Evolutionary conservation across 2,329 filamentous ascomycete species (phyloP), one percentile per base, ranked within the genome.

Genomic region (Hypomyces rosellus): DNA sequence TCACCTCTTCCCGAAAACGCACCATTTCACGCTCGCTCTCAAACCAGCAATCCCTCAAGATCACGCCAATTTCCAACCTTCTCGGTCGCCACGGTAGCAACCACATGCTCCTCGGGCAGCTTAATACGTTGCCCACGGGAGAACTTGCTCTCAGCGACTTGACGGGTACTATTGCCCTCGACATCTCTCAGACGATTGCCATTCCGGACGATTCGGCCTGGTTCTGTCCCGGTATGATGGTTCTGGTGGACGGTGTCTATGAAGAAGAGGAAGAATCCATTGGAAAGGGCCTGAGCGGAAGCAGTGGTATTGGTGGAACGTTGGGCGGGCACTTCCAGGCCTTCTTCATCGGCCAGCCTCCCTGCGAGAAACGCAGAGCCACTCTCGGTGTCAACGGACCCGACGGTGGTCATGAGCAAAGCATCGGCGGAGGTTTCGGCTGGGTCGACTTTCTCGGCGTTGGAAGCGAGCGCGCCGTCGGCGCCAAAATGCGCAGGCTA

Each of bases 401-500:
- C 2, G 79, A 83, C 18, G 74, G 76, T n/a, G 76, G 77, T 11
- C 69, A 73, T 16, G 78, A 81, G 52, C 74, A 81, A 54, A 83
- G 80, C 37, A 81, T 87, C 39, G 86, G 85, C 25, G 88, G 88
- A 51, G 89, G 88, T 1, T 96, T 97, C 63, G 93, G 93, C 40
- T 99, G 93, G 91, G 90, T 96, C 48, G 93, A 97, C 66, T 99
- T 97, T 63, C 75, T 97, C 1, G 93, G 92, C 5, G 81, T 93
- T 1, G 92, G 92, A 34, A 95, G 89, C 61, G 89, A 96, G 66
- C 85, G 90, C 42, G 90, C 89, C 6, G 81, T 86, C 1, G 91
- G 92, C 0, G 68, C 80, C 2, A 85, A 86, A 51, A 96, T 97
- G 92, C 82, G 88, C 49, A 83, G 80, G 52, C 75, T 96, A 1